Evolutionary conservation across 1,284 basidiomycete genomes (phyloP), one percentile per base, ranked within the genome.

Genomic region (Moesziomyces sp.): DNA sequence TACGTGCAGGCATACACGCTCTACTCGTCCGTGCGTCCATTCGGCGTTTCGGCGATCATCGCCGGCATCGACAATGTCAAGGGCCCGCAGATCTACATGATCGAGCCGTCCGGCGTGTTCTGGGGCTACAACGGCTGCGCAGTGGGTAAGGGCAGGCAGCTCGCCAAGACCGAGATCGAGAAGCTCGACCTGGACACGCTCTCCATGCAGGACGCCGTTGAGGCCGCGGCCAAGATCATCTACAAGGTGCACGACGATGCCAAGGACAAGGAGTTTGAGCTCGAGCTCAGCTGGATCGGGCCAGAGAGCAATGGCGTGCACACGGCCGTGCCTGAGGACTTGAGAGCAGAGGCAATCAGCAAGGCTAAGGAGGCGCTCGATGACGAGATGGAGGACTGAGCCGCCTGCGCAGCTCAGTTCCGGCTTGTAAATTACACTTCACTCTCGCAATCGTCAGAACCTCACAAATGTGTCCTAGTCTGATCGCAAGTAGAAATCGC

Each of bases 111-210:
- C 77, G 97, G 97, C 40, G 91, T 97, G 24, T 94, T 91, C 85
- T 93, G 91, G 85, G 93, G 83, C 46, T 84, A 84, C 76, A 74
- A 82, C 50, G 83, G 80, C 2, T 80, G 76, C 40, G 97, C 97
- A 9, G 91, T 97, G 19, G 97, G 97, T 57, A 99, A 99, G 85
- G 97, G 97, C 21, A 90, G 92, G 66, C 94, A 97, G 81, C 88
- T 99, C 68, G 97, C 97, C 19, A 98, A 97, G 88, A 99, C 96
- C 3, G 97, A 99, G 85, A 87, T 99, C 56, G 97, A 99, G 86
- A 99, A 99, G 86, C 89, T 98, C 58, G 91, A 93, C 77, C 86
- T 97, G 48, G 86, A 90, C 4, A 91, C 92, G 74, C 85, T 97
- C 56, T 89, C 91, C 3, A 89, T 74, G 55, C 65, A 70, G 34